Conservation (phyloP, 2,329 filamentous ascomycete species). For the Penicillium sp. region DNA sequence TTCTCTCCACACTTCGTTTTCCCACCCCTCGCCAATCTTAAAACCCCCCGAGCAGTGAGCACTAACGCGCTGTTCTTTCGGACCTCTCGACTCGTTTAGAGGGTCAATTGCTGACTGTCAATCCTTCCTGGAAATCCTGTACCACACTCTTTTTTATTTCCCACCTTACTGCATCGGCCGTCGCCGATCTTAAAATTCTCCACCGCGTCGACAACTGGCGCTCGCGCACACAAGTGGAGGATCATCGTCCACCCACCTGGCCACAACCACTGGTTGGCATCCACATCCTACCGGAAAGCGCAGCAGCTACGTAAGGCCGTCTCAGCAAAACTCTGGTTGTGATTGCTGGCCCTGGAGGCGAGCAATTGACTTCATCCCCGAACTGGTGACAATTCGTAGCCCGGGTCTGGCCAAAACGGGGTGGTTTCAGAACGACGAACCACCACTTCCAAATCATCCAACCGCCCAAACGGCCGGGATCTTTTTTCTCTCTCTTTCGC, state of each 20-base stretch:
- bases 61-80: neutral
- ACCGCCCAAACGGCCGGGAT: neutral
- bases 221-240: constrained; percentile 1
- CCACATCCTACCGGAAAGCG: neutral
- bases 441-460: neutral
- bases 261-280: neutral
- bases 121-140: neutral
- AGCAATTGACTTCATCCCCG: neutral
- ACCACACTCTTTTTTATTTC: neutral
- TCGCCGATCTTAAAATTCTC: constrained; percentile 9
- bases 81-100: neutral
- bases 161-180: constrained; percentile 1
- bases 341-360: neutral
- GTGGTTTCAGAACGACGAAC: neutral
- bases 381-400: too few relatives aligned
- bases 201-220: neutral
- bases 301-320: neutral
- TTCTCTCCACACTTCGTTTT: neutral
- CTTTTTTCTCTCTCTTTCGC: neutral
- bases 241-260: neutral
- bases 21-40: neutral
- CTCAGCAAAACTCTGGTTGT: neutral
- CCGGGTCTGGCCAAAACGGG: neutral
- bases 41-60: neutral
- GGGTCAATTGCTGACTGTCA: neutral